Base-by-base conservation (phyloP, 2,329 filamentous ascomycete species). In the Sclerotinia spermophila region DNA sequence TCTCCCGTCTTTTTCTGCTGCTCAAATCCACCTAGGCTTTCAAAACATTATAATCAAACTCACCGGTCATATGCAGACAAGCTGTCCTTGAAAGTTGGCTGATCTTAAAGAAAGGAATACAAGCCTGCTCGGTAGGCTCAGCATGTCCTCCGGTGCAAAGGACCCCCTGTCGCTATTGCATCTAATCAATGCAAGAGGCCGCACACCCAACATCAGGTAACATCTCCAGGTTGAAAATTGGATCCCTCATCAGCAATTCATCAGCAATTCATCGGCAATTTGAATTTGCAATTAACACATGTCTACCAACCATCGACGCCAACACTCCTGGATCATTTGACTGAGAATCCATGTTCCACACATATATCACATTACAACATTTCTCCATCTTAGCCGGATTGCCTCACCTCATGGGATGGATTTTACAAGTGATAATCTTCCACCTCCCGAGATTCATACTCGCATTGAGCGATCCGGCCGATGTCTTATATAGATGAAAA, bases 141-240 rank as follows among this genome's bases (percentile, higher is more conserved):
- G 44, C 45, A 69, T 64, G 67, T 64, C 67, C 67, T 64, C 67
- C 48, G 44, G 44, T 69, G 40, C 48, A 62, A 69, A 64, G 19
- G 35, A 33, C 56, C 73, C 71, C 72, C 62, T 71, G 72, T 68
- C 51, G 45, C 60, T 69, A 71, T 72, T 72, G 59, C 71, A 71
- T 70, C 62, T 67, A 68, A 69, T 68, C 65, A 72, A 71, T 74
- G 71, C 72, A 72, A 68, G 69, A n/a, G 68, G 51, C 70, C 71
- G 71, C 69, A 71, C 62, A 62, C 59, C 62, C 69, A 73, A 69
- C 60, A 68, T 67, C 68, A 70, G 62, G 68, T 70, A 70, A 67
- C 60, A 70, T 70, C 69, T 71, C 67, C 55, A 71, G 67, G 45
- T 71, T 72, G 67, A 73, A 48, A 56, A 70, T 51, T 70, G 68